Base-by-base conservation (phyloP, 1,284 basidiomycete genomes). In the Phlebopus sp. region DNA sequence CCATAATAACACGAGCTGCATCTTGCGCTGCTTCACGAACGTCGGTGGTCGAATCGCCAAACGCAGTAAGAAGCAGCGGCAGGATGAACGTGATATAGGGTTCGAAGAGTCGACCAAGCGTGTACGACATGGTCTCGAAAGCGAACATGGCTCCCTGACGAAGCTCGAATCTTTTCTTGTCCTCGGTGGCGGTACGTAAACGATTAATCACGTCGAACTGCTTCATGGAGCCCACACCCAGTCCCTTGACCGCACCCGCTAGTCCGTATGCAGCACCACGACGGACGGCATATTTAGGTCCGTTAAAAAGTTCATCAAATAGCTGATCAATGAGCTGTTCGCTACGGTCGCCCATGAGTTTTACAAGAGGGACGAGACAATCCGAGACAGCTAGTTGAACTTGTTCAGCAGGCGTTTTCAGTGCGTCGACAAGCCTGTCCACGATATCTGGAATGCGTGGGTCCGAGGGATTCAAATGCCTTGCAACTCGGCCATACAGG, bases 361-460 rank as follows among this genome's bases (percentile, higher is more conserved):
- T 79, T 35, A 96, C 90, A 5, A 99, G 77, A 1, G 94, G 92
- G 0, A 92, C 87, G 8, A 99, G 75, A 72, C 91, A 94, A 53
- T 98, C 97, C 0, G 95, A 92, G 0, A 99, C 94, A 0, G 97
- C 96, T 44, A 92, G 87, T 66, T 99, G 96, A 0, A 99, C 97
- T 57, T 96, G 86, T 67, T 99, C 97, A 1, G 94, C 86, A 0
- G 97, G 97, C 0, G 95, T 99, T 69, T 90, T 90, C 54, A 99
- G 76, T 1, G 96, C 92, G 19, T 92, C 90, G 5, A 97, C 81
- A 17, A 99, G 76, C n/a, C 94, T 78, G 53, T 93, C 86, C 8
- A 98, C 87, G 52, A 98, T 91, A n/a, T 72, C 69, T 0, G 90
- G 86, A 38, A 97, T 82, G 1, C 92, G 84, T 11, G 74, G 52